These are phyloP conservation scores for Pichia scutulata DNA, from an alignment of 805 yeast species.

Conservation along the genomic window DNA sequence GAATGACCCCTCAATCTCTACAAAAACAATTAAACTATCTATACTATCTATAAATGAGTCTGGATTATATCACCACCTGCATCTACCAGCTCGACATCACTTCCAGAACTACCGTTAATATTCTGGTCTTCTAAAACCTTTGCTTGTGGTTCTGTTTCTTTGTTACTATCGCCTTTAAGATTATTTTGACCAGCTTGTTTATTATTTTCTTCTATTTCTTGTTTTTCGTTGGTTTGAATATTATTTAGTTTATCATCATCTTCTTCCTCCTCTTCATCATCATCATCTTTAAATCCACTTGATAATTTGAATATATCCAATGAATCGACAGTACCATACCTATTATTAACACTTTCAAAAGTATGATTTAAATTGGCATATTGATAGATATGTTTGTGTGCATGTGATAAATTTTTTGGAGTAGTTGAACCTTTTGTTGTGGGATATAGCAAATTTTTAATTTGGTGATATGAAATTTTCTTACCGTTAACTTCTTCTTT, in stretches of 20 bases:
- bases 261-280: neutral
- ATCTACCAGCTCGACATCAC: neutral
- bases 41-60: neutral
- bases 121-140: neutral
- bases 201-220: neutral
- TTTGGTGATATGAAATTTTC: constrained; percentile 8
- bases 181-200: neutral
- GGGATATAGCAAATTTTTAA: constrained; percentile 13
- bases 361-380: constrained; percentile 15
- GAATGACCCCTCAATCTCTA: neutral
- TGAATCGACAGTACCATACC: constrained; percentile 17
- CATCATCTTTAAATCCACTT: constrained; percentile 4
- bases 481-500: constrained; percentile 10
- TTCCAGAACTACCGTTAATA: neutral
- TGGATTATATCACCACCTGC: neutral
- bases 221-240: neutral
- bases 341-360: constrained; percentile 14
- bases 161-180: neutral
- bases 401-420: constrained; percentile 11
- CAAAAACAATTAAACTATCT: neutral
- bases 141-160: neutral
- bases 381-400: constrained; percentile 12
- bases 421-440: constrained; percentile 7
- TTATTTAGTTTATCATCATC: neutral
- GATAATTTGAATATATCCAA: constrained; percentile 9